Evolutionary conservation across 305 asterid genomes (phyloP).

Genomic region (Withania somnifera): DNA sequence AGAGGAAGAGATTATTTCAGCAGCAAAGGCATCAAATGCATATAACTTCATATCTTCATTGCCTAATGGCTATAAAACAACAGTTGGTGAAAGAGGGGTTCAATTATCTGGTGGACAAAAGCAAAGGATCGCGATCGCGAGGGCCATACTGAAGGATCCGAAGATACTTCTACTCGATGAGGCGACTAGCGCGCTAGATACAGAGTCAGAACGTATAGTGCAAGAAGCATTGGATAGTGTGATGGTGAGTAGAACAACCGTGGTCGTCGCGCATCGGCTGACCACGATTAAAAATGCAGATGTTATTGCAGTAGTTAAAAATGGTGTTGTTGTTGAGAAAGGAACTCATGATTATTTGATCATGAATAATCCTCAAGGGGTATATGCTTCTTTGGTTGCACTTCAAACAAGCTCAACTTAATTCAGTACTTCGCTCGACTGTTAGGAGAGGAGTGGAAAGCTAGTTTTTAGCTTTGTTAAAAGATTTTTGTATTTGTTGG

Average conservation of each 20-base stretch:
- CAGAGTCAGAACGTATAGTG: slow-evolving; percentile 40
- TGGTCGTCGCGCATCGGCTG: slow-evolving; percentile 43
- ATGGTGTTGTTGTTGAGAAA: slow-evolving; percentile 33
- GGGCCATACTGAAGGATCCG: slow-evolving; percentile 40
- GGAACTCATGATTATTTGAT: slow-evolving; percentile 21
- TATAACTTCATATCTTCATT: slow-evolving; percentile 41
- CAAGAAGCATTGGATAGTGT: slow-evolving; percentile 39
- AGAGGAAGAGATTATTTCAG: slow-evolving; percentile 42
- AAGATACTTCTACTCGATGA: slow-evolving; percentile 43
- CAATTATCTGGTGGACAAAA: slow-evolving; percentile 56
- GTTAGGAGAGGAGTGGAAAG: too few species aligned
- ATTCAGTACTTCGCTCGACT: not conserved
- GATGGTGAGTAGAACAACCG: slow-evolving; percentile 30
- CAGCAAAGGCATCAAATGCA: slow-evolving; percentile 45
- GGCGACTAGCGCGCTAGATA: slow-evolving; percentile 50
- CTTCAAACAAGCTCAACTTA: slow-evolving; percentile 6
- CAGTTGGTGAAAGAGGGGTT: slow-evolving; percentile 41
- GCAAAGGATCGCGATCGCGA: slow-evolving; percentile 48
- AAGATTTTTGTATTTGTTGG: too few species aligned
- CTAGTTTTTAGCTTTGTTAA: too few species aligned
- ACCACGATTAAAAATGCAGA: slow-evolving; percentile 35
- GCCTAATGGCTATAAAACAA: slow-evolving; percentile 44
- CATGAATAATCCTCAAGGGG: slow-evolving; percentile 4
- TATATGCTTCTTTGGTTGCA: slow-evolving; percentile 18
- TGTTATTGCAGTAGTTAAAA: slow-evolving; percentile 29